A percentile compares a stretch with the other conserved stretches of the same genome.
Evolutionary conservation across 2,329 filamentous ascomycete genomes (phyloP).

Genomic region (Monosporascus ibericus): DNA sequence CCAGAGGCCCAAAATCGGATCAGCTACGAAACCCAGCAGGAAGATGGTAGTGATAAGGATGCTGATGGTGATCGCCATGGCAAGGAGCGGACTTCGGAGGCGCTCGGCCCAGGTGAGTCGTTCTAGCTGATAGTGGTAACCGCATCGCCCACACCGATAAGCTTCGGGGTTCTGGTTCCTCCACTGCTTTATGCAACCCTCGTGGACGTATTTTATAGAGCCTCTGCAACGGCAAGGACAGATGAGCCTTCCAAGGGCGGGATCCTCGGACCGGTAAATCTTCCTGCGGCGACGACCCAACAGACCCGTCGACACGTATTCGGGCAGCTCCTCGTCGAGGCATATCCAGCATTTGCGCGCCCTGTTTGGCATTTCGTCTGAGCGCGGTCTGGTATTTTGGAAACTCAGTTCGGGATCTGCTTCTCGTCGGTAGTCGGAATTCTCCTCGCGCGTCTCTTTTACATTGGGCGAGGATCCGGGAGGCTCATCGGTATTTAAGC

Average conservation of each 20-base stretch:
- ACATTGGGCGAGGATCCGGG: conserved; percentile 26
- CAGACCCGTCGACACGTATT: conserved; percentile 28
- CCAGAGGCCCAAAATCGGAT: conserved; percentile 87
- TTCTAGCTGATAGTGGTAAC: conserved; percentile 73
- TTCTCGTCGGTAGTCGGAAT: neutral
- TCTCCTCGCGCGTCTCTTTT: conserved; percentile 1
- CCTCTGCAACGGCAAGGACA: conserved; percentile 93
- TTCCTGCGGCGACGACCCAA: conserved; percentile 21
- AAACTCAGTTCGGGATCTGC: neutral
- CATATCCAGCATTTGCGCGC: conserved; percentile 73
- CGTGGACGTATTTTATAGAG: conserved; percentile 88
- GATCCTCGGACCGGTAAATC: conserved; percentile 66
- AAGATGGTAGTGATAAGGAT: conserved; percentile 73
- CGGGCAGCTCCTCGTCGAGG: conserved; percentile 58
- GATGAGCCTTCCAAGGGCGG: conserved; percentile 59
- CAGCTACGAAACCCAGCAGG: conserved; percentile 81
- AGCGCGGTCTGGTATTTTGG: neutral
- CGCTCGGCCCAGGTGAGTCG: conserved; percentile 70
- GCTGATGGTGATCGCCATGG: conserved; percentile 62
- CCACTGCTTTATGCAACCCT: conserved; percentile 82
- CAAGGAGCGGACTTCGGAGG: conserved; percentile 59
- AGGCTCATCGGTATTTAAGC: conserved; percentile 5
- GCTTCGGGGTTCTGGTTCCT: conserved; percentile 69
- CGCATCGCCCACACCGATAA: conserved; percentile 84
- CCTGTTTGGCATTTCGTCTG: neutral